A percentile compares a stretch with the other conserved stretches of the same genome.
Evolutionary conservation across 208 protist genomes (phyloP).

Genomic region (Crithidia mellificae): DNA sequence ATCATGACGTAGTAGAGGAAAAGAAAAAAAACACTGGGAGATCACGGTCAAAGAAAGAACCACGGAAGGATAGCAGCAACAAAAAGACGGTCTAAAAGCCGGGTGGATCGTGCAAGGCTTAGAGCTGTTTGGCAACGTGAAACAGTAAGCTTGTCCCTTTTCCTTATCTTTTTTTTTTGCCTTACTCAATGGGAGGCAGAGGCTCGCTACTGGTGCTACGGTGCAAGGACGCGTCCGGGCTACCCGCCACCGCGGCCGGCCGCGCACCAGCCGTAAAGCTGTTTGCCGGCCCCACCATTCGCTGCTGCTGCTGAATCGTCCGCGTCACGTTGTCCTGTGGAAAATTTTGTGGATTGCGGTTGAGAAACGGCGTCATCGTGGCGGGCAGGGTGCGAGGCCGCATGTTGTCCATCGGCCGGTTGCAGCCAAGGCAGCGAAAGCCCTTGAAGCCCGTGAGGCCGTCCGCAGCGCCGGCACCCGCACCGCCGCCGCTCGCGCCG

Average conservation of each 20-base stretch:
- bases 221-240: constrained; percentile 19
- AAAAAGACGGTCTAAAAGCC: too few species aligned
- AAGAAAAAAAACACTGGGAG: too few species aligned
- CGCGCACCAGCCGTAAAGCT: constrained; percentile 10
- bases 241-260: constrained; percentile 1
- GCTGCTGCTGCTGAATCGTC: constrained; percentile 65
- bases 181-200: constrained; percentile 29
- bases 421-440: constrained; percentile 89
- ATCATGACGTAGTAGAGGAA: too few species aligned
- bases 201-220: constrained; percentile 35
- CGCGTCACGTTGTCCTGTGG: constrained; percentile 65
- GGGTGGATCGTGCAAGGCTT: too few species aligned
- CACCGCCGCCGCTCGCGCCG: constrained; percentile 20
- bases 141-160: too few species aligned
- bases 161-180: too few species aligned
- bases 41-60: too few species aligned
- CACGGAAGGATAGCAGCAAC: too few species aligned
- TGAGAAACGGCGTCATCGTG: constrained; percentile 75
- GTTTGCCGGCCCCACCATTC: constrained; percentile 1
- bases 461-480: constrained; percentile 45
- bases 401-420: constrained; percentile 79
- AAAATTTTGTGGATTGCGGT: constrained; percentile 76
- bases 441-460: constrained; percentile 84
- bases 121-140: too few species aligned
- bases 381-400: constrained; percentile 61